Conservation (phyloP, 805 yeast genomes). For the Komagataella pastoris region DNA sequence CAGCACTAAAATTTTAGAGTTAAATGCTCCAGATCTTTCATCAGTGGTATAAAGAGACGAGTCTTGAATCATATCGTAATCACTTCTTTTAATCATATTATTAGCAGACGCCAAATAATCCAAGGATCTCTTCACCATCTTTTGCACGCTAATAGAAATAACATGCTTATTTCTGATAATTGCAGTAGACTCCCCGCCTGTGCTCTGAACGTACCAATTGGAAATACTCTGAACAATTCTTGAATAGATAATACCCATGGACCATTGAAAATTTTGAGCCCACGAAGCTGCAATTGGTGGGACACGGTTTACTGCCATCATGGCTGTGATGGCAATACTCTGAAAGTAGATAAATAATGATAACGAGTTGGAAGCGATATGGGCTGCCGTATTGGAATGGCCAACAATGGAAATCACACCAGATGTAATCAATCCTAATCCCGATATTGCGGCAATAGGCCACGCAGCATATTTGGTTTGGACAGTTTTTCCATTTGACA, state of each 20-base stretch:
- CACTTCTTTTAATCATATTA: slow-evolving; percentile 21
- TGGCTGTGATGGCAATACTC: slow-evolving; percentile 77
- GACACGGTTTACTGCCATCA: slow-evolving; percentile 86
- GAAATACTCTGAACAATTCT: slow-evolving; percentile 72
- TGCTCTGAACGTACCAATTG: slow-evolving; percentile 90
- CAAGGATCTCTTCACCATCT: slow-evolving; percentile 13
- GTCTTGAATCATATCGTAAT: slow-evolving; percentile 37
- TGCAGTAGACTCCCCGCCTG: slow-evolving; percentile 82
- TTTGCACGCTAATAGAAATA: slow-evolving; percentile 79
- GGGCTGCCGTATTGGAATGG: slow-evolving; percentile 87
- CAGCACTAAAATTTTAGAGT: slow-evolving; percentile 63
- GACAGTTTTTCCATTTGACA: slow-evolving; percentile 86
- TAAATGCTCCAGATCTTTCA: slow-evolving; percentile 46
- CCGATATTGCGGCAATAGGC: slow-evolving; percentile 91
- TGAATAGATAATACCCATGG: slow-evolving; percentile 77
- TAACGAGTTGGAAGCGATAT: slow-evolving; percentile 92
- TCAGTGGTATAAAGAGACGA: slow-evolving; percentile 48
- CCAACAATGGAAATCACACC: slow-evolving; percentile 82
- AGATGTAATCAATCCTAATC: slow-evolving; percentile 76
- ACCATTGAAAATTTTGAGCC: slow-evolving; percentile 96
- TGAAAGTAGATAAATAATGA: slow-evolving; percentile 92
- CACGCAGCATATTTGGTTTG: slow-evolving; percentile 86
- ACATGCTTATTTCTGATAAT: slow-evolving; percentile 49
- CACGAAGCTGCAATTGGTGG: slow-evolving; percentile 98
- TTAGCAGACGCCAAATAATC: slow-evolving; percentile 2